Percentiles rank a stretch among this genome's conserved stretches.
Conservation (phyloP, 768 basidiomycete genomes). For the Gymnopilus dilepis region DNA sequence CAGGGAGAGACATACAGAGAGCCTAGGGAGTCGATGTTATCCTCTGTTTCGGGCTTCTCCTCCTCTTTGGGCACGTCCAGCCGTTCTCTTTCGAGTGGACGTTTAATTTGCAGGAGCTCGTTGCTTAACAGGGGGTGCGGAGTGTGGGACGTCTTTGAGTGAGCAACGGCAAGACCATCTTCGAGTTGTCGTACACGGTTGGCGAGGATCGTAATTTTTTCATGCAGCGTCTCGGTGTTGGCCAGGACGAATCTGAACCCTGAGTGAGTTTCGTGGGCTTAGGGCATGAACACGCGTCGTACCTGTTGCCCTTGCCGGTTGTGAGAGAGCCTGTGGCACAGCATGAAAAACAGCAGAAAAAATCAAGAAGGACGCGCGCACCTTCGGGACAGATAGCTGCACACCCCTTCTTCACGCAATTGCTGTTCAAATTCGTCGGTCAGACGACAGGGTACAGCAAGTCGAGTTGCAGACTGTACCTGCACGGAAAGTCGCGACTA, state of each 20-base stretch:
- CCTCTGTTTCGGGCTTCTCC: conserved; percentile 53
- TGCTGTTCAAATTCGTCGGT: conserved; percentile 39
- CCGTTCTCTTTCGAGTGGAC: conserved; percentile 67
- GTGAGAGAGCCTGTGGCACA: conserved; percentile 60
- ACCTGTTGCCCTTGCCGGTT: conserved; percentile 78
- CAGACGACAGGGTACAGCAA: conserved; percentile 9
- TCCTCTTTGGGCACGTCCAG: conserved; percentile 43
- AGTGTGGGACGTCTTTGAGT: conserved; percentile 50
- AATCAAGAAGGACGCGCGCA: conserved; percentile 21
- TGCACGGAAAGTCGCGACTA: conserved; percentile 69
- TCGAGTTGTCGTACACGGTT: conserved; percentile 71
- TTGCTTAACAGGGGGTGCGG: conserved; percentile 64
- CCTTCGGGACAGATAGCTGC: conserved; percentile 72
- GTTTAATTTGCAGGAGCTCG: conserved; percentile 67
- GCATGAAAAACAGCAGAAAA: conserved; percentile 3
- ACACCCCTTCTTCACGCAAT: conserved; percentile 64
- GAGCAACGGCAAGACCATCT: conserved; percentile 63
- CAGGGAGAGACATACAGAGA: conserved; percentile 52
- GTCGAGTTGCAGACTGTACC: conserved; percentile 38
- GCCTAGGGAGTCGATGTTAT: conserved; percentile 67
- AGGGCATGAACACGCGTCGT: conserved; percentile 10
- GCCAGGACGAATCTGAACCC: conserved; percentile 66
- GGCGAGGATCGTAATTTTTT: conserved; percentile 65
- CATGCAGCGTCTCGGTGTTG: conserved; percentile 71
- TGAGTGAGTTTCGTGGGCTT: conserved; percentile 4